Evolutionary conservation across 139 green algal genomes (phyloP).

Genomic region (Monoraphidium neglectum): DNA sequence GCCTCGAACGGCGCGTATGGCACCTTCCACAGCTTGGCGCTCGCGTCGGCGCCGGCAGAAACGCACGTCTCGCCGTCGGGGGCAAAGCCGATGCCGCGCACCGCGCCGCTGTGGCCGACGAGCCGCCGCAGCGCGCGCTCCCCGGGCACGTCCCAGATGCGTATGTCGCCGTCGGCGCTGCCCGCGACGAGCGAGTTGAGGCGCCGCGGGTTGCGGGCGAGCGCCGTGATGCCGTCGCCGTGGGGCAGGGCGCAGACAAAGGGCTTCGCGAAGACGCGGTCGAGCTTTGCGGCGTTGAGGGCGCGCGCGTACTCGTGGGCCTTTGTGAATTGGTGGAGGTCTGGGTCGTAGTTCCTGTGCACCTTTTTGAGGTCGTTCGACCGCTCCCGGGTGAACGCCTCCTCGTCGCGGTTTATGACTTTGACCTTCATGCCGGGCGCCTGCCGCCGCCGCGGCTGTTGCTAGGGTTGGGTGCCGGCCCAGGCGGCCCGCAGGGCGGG

Average conservation of each 20-base stretch:
- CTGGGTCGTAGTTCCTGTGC: slow-evolving; percentile 92
- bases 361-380: slow-evolving; percentile 82
- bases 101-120: slow-evolving; percentile 71
- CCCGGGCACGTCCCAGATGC: slow-evolving; percentile 90
- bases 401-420: slow-evolving; percentile 84
- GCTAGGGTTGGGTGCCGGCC: neutral
- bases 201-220: slow-evolving; percentile 75
- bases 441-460: neutral
- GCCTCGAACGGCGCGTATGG: slow-evolving; percentile 79
- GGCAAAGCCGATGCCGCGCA: slow-evolving; percentile 83
- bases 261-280: slow-evolving; percentile 96
- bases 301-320: slow-evolving; percentile 94
- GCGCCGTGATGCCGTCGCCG: slow-evolving; percentile 86
- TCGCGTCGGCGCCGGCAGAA: slow-evolving; percentile 86
- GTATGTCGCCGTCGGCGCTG: slow-evolving; percentile 66
- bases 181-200: slow-evolving; percentile 86
- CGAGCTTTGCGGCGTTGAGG: slow-evolving; percentile 91
- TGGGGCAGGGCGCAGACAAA: slow-evolving; percentile 91
- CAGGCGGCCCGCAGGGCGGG: slow-evolving; percentile 7
- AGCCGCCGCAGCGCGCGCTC: slow-evolving; percentile 72
- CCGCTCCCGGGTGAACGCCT: slow-evolving; percentile 80
- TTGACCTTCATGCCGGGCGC: slow-evolving; percentile 89
- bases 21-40: slow-evolving; percentile 64
- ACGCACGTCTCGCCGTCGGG: slow-evolving; percentile 77
- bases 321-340: slow-evolving; percentile 80